Base-by-base conservation (phyloP, 1,139 yeast species). In the Blastobotrys indianensis region DNA sequence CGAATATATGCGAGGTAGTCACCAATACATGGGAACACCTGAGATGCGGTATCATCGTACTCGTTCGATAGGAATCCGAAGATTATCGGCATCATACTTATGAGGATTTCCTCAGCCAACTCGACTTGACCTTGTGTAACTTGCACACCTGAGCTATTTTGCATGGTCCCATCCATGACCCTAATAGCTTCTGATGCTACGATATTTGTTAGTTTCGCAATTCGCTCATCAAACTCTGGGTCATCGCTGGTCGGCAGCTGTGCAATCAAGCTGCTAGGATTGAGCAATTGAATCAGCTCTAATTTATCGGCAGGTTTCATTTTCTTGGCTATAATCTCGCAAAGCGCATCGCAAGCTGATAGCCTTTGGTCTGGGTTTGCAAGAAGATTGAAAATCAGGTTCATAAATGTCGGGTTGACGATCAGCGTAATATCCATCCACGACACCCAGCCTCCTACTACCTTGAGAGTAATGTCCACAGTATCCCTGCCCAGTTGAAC, bases 351-450 rank as follows among this genome's bases (percentile, higher is more conserved):
- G 46, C 94, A 82, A 39, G 94, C 82, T 13, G 79, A 72, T 41
- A 76, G 71, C 53, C 84, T 76, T 20, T 76, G 70, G 13, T 63
- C 63, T 37, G 72, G 69, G 49, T 67, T 69, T 36, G 73, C 76
- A 53, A 90, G 72, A 58, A 77, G 82, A 49, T 76, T 78, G 56
- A 82, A 80, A 38, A 94, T 75, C 42, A 78, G 64, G 42, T 73
- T 71, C 55, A 88, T 73, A 58, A 79, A 83, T 37, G 78, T 77
- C 16, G 81, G 76, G 44, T 80, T 79, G 32, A 90, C 77, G 50
- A 94, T 82, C 51, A 92, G 70, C 29, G 81, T 73, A 52, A 92
- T 85, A 60, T 94, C 98, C 66, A 92, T 87, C 99, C 99, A 94
- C 29, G 90, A 82, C 28, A 88, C 85, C 74, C 85, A 94, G 17